phyloP scores from a whole-genome alignment of 176 grass and related monocot genomes.

The Poa pratensis region DNA sequence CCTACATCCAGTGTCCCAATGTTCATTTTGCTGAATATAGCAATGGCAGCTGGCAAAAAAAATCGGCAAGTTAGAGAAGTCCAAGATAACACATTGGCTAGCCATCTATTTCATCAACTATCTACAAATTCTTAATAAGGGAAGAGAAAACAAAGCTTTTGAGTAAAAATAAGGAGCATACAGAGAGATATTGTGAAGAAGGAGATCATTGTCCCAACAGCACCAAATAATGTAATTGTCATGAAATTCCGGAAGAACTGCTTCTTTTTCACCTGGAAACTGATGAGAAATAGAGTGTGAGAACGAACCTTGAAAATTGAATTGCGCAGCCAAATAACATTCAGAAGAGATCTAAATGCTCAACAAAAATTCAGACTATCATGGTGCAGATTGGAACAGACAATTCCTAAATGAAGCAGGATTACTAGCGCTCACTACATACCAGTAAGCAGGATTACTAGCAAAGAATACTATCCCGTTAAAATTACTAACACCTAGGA shows the following conservation, averaged over 20 bases:
- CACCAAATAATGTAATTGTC: slow-evolving; percentile 93
- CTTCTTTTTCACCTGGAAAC: slow-evolving; percentile 99
- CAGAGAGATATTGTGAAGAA: slow-evolving; percentile 92
- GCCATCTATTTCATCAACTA: not conserved
- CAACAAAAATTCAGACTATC: slow-evolving; percentile 19
- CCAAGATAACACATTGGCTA: slow-evolving; percentile 17
- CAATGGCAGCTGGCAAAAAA: slow-evolving; percentile 63
- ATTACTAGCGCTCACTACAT: not conserved
- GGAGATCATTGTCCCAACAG: slow-evolving; percentile 90
- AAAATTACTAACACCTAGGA: not conserved
- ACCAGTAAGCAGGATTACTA: too few species aligned
- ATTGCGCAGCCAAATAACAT: not conserved
- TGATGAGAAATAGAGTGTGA: slow-evolving; percentile 49
- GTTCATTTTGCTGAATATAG: slow-evolving; percentile 87
- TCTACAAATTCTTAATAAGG: not conserved
- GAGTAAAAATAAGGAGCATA: slow-evolving; percentile 48
- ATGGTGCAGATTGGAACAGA: not conserved
- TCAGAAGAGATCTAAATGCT: not conserved
- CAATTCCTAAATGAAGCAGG: not conserved
- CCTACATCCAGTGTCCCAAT: slow-evolving; percentile 83
- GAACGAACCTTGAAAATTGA: slow-evolving; percentile 7
- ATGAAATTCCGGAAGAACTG: slow-evolving; percentile 98
- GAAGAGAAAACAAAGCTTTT: too few species aligned
- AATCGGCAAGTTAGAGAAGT: slow-evolving; percentile 35
- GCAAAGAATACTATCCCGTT: too few species aligned